A percentile compares a stretch with the other conserved stretches of the same genome.
Conservation (phyloP, 257 asterid species). For the Solanum tarijense region DNA sequence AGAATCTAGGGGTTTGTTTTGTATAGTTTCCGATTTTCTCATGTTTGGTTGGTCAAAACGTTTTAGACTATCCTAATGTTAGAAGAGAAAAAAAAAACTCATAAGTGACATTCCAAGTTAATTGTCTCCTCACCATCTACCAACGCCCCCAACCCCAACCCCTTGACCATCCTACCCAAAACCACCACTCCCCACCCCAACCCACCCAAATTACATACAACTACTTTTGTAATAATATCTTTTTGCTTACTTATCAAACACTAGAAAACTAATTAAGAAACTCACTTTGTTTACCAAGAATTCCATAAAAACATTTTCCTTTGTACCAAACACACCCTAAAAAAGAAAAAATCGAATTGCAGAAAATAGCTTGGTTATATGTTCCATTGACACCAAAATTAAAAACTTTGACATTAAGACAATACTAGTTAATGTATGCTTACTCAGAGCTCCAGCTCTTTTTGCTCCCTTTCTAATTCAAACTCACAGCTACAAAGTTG, state of each 20-base stretch:
- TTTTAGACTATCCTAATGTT: neutral
- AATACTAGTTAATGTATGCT: neutral
- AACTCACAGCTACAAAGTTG: no score
- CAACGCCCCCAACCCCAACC: neutral
- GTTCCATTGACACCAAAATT: neutral
- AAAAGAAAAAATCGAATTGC: neutral
- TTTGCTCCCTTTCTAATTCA: neutral
- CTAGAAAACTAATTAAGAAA: neutral
- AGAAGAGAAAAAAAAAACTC: neutral
- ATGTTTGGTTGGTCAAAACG: neutral
- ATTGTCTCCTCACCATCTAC: neutral
- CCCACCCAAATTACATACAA: neutral
- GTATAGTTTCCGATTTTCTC: neutral
- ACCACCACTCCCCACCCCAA: neutral
- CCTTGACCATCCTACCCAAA: neutral
- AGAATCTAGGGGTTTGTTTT: neutral
- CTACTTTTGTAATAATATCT: neutral
- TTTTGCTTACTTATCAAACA: neutral
- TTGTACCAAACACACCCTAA: neutral
- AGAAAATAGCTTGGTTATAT: neutral
- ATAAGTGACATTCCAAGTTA: neutral
- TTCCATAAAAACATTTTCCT: neutral
- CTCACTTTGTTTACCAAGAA: neutral
- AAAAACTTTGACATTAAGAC: neutral
- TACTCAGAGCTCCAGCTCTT: neutral